phyloP scores from a whole-genome alignment of 2,329 filamentous ascomycete genomes.

The Sclerotinia nivalis region DNA sequence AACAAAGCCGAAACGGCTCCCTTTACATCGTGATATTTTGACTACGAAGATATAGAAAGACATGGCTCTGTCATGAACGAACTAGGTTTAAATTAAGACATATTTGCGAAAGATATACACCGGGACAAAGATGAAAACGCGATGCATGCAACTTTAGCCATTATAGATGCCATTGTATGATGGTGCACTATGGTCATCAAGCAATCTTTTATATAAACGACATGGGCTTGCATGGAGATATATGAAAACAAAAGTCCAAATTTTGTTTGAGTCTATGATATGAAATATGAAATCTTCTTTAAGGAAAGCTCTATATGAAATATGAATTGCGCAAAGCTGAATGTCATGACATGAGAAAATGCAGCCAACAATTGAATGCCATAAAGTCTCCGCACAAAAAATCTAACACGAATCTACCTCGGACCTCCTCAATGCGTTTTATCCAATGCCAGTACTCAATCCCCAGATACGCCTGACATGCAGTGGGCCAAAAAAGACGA shows the following conservation, averaged over 20 bases:
- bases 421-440: background rate
- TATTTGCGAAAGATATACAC: background rate
- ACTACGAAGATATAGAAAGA: background rate
- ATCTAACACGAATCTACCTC: background rate
- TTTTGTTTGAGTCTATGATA: background rate
- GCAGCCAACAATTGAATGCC: background rate
- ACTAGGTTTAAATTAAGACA: background rate
- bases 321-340: background rate
- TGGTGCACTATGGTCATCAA: background rate
- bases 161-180: background rate
- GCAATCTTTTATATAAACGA: background rate
- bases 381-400: background rate
- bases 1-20: background rate
- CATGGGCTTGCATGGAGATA: background rate
- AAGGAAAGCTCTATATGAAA: background rate
- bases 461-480: background rate
- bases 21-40: background rate
- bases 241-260: background rate
- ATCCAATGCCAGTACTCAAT: background rate
- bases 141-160: too few relatives aligned
- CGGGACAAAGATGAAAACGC: background rate
- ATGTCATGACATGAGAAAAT: background rate
- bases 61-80: background rate
- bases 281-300: constrained; percentile 3
- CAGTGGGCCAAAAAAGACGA: background rate